A percentile compares a stretch with the other conserved stretches of the same genome.
Evolutionary conservation across 192 early-diverging fungal species (phyloP).

Genomic region (Geosiphon pyriformis): DNA sequence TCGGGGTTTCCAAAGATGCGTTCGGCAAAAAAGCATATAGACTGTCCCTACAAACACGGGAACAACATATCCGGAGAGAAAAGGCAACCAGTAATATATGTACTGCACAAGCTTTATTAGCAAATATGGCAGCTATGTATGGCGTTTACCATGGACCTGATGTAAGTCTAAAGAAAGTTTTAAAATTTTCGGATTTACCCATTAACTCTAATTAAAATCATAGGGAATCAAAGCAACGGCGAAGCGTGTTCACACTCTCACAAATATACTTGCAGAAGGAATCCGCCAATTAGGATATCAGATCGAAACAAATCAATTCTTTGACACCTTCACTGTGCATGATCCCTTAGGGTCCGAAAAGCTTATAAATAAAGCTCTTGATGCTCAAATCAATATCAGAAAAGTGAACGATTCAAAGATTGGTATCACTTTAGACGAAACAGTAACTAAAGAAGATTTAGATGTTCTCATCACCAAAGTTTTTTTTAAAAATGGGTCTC

Average conservation of each 20-base stretch:
- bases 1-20: conserved; percentile 93
- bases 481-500: conserved; percentile 61
- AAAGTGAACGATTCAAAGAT: conserved; percentile 70
- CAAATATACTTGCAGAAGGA: conserved; percentile 71
- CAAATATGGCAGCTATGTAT: conserved; percentile 99
- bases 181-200: neutral
- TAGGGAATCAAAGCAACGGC: conserved; percentile 84
- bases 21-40: conserved; percentile 86
- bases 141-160: conserved; percentile 97
- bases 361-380: conserved; percentile 68
- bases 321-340: conserved; percentile 92
- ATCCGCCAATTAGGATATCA: conserved; percentile 70
- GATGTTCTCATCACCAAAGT: conserved; percentile 63
- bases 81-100: conserved; percentile 99
- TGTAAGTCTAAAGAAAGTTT: conserved; percentile 31
- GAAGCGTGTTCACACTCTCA: conserved; percentile 88
- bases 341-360: conserved; percentile 54
- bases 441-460: conserved; percentile 78
- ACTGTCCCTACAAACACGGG: conserved; percentile 92
- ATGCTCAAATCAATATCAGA: conserved; percentile 83
- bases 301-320: conserved; percentile 81
- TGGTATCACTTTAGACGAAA: conserved; percentile 91
- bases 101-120: conserved; percentile 96
- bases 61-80: conserved; percentile 99
- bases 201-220: conserved; percentile 20